Base-by-base conservation (phyloP, 1,284 basidiomycete species). In the Flammula alnicola region DNA sequence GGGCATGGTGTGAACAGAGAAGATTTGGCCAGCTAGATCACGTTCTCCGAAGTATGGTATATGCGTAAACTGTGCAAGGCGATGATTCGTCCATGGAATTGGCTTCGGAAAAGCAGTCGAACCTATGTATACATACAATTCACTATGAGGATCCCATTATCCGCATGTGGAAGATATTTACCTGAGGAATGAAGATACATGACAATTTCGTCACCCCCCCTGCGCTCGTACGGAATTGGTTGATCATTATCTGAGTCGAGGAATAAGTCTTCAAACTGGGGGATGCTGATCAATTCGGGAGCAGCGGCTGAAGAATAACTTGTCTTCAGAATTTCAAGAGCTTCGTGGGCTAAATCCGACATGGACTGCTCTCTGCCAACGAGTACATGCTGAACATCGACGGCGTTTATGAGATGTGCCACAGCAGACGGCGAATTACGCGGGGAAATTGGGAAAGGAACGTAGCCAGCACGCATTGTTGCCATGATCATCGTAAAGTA, bases 101-200 rank as follows among this genome's bases (percentile, higher is more conserved):
- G 61, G 47, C 41, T 64, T 64, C 22, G 62, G 62, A 42, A 59
- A 61, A 3, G 55, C 56, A 3, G 61, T 59, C 3, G 62, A 63
- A 25, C 62, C 62, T 64, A 14, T 3, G 9, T n/a, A 4, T 10
- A 10, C 12, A 6, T 10, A 22, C n/a, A n/a, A n/a, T n/a, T n/a
- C n/a, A n/a, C n/a, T 10, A 26, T 23, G 44, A 25, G 23, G 30
- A 14, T 10, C 5, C 11, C 32, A 37, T 36, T 29, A 27, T 10
- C 5, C 17, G 29, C 8, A 9, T 14, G 10, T 20, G n/a, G 23
- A 8, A 7, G 3, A 3, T 20, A 47, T 57, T 7, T 47, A 69
- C 70, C 70, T 20, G 69, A 70, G 1, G 70, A 72, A 56, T 73
- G 72, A 5, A 64, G 8, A 19, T 51, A 57, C n/a, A 69, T 49